Evolutionary conservation across 2,329 filamentous ascomycete species (phyloP).

Genomic region (Colletotrichum sp.): DNA sequence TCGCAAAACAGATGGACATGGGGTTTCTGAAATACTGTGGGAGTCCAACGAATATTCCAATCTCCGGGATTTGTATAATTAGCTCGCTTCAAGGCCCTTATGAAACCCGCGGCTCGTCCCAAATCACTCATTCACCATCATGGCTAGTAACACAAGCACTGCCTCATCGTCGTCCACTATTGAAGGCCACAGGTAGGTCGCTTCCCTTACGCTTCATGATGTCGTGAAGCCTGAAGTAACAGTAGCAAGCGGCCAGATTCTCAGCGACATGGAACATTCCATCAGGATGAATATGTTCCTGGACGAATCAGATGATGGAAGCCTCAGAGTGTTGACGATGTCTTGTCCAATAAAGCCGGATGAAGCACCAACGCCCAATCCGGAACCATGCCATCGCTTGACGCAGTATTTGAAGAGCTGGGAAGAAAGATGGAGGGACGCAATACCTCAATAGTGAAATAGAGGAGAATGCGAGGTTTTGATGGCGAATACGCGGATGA

Average conservation of each 20-base stretch:
- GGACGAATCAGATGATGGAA: neutral
- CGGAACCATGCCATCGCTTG: neutral
- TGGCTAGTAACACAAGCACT: neutral
- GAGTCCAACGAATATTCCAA: rapidly evolving
- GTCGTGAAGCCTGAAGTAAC: neutral
- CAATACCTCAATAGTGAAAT: neutral
- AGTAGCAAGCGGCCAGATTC: neutral
- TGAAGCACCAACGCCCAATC: neutral
- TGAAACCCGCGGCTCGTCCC: neutral
- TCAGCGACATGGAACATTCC: neutral
- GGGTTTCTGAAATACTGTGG: rapidly evolving
- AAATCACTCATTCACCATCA: neutral
- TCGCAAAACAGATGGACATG: neutral
- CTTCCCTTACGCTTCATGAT: neutral
- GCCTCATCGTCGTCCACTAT: neutral
- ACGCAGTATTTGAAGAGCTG: neutral
- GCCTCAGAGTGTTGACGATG: neutral
- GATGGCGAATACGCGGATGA: neutral
- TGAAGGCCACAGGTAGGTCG: neutral
- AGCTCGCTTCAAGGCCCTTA: neutral
- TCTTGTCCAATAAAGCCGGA: neutral
- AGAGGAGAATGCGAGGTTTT: neutral
- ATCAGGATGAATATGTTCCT: neutral
- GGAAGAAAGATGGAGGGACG: neutral
- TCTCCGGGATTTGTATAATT: rapidly evolving